Percentiles rank a stretch among this genome's conserved stretches.
Conservation (phyloP, 2,329 filamentous ascomycete genomes). For the Sporothrix dimorphospora region DNA sequence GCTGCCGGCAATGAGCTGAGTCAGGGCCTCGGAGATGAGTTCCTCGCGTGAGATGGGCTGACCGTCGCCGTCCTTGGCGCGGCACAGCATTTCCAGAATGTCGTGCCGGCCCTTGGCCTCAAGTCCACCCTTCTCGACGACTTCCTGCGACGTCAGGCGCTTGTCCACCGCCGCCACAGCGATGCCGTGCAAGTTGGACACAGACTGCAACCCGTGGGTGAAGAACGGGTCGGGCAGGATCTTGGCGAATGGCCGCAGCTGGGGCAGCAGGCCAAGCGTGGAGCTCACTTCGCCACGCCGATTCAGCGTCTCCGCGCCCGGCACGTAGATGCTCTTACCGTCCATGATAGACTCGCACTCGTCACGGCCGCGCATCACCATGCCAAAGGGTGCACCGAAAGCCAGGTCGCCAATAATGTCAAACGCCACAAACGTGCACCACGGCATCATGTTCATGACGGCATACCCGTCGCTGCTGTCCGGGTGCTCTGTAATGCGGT, state of each 20-base stretch:
- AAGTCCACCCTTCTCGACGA: conserved; percentile 22
- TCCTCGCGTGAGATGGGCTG: conserved; percentile 27
- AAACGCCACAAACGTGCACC: conserved; percentile 44
- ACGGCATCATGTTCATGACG: conserved; percentile 33
- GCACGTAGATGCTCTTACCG: conserved; percentile 26
- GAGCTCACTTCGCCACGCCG: conserved; percentile 32
- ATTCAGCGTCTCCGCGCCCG: conserved; percentile 32
- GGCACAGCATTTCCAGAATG: conserved; percentile 31
- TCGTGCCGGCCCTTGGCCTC: conserved; percentile 29
- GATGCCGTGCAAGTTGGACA: conserved; percentile 30
- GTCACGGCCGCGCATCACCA: conserved; percentile 31
- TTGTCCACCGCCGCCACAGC: conserved; percentile 31
- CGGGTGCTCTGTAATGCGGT: conserved; percentile 16
- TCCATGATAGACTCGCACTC: conserved; percentile 29
- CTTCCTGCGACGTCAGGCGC: conserved; percentile 26
- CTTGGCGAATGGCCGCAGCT: conserved; percentile 26
- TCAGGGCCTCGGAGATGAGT: conserved; percentile 31
- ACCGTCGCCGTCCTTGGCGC: conserved; percentile 26
- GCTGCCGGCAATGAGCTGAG: conserved; percentile 32
- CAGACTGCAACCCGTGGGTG: conserved; percentile 29
- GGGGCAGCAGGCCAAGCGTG: conserved; percentile 29
- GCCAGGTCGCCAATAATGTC: conserved; percentile 50
- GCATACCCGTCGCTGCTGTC: conserved; percentile 21
- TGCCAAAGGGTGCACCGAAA: conserved; percentile 48
- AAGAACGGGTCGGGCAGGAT: conserved; percentile 31